Percentiles rank a stretch among this genome's conserved stretches.
Conservation (phyloP, 2,329 filamentous ascomycete species). For the Zymoseptoria brevis region DNA sequence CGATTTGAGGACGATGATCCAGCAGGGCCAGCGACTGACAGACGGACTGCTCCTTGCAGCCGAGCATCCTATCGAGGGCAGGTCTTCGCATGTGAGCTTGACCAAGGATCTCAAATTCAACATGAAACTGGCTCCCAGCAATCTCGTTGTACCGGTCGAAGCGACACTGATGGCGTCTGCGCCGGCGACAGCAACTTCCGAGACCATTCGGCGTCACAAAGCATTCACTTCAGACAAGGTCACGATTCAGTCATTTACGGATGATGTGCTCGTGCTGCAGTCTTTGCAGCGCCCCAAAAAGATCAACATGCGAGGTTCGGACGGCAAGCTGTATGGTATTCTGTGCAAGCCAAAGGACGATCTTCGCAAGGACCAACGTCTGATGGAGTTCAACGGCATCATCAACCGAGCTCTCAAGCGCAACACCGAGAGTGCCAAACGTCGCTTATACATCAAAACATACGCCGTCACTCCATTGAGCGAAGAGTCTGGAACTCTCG, state of each 20-base stretch:
- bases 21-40: conserved; percentile 72
- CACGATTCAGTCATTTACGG: conserved; percentile 70
- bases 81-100: conserved; percentile 67
- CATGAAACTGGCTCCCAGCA: conserved; percentile 71
- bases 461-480: conserved; percentile 95
- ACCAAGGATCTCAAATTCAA: conserved; percentile 74
- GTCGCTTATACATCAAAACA: conserved; percentile 90
- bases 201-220: conserved; percentile 62
- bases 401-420: conserved; percentile 92
- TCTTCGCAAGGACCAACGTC: conserved; percentile 88
- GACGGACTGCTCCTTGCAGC: conserved; percentile 75
- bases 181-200: conserved; percentile 61
- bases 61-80: conserved; percentile 65
- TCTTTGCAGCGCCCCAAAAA: conserved; percentile 90
- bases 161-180: conserved; percentile 73
- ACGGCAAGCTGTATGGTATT: conserved; percentile 80
- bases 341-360: conserved; percentile 98
- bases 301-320: conserved; percentile 77
- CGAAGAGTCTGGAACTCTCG: conserved; percentile 94
- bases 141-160: conserved; percentile 83
- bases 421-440: conserved; percentile 80
- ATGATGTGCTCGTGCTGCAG: conserved; percentile 82
- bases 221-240: conserved; percentile 82
- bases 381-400: conserved; percentile 99
- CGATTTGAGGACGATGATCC: conserved; percentile 65